Evolutionary conservation across 2,329 filamentous ascomycete genomes (phyloP), one percentile per base, ranked within the genome.

Genomic region (Corinectria fuckeliana): DNA sequence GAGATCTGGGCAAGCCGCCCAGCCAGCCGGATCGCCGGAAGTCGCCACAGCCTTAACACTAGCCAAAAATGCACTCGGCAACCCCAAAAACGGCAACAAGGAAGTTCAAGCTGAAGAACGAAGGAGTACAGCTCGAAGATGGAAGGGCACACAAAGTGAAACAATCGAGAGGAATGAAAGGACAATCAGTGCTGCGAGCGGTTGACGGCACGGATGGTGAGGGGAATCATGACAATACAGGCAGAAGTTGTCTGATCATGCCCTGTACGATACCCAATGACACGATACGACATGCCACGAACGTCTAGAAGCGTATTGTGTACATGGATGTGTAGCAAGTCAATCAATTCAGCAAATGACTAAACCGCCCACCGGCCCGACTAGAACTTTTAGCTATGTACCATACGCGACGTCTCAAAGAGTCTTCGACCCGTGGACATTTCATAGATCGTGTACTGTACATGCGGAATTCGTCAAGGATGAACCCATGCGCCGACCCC

Each of bases 211-310:
- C 36, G n/a, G 39, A 53, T 30, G 11, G 28, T 28, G 41, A 42
- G 14, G 32, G 48, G 48, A 44, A 51, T 21, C n/a, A 56, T 50
- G 50, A 50, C 36, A 38, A 30, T 30, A 26, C 38, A 38, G 16
- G 25, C 25, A 34, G 21, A 45, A 41, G 32, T n/a, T 42, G n/a
- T 11, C 50, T 34, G 14, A 23, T 32, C 45, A 47, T 32, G 38
- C 47, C 32, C 23, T 14, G 34, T 41, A 57, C 41, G 58, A 60
- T 57, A 60, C 58, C 58, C 48, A 56, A 48, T 52, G 41, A 53
- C 41, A 38, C 41, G 48, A 56, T 44, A 56, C 48, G 48, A 60
- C 34, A 48, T 41, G 48, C 38, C 39, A 52, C 32, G 45, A 55
- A 44, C 30, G 44, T 50, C 39, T 42, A 28, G 42, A 38, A 36